phyloP scores from a whole-genome alignment of 352 stramenopile genomes.

The Globisporangium cystogenes region DNA sequence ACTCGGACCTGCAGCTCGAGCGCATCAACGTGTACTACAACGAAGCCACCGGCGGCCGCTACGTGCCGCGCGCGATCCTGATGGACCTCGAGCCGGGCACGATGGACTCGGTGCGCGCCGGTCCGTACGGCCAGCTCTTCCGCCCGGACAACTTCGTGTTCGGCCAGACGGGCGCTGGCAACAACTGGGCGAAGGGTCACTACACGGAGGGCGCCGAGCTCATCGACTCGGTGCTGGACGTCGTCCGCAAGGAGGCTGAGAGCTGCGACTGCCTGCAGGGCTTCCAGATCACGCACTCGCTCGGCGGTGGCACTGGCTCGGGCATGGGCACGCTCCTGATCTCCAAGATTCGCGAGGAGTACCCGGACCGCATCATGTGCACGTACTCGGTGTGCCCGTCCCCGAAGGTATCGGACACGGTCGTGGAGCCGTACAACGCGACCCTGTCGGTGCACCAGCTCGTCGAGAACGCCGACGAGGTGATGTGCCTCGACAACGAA shows the following conservation, averaged over 20 bases:
- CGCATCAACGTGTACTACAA: constrained; percentile 99
- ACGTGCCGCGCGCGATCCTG: constrained; percentile 97
- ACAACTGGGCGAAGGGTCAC: constrained; percentile 99
- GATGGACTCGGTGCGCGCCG: constrained; percentile 97
- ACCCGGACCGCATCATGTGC: constrained; percentile 98
- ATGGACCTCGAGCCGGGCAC: constrained; percentile 99
- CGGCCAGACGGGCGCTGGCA: constrained; percentile 96
- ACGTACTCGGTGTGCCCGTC: constrained; percentile 99
- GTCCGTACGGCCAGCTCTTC: constrained; percentile 97
- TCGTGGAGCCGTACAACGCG: constrained; percentile 99
- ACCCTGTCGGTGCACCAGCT: constrained; percentile 99
- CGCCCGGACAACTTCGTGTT: constrained; percentile 99
- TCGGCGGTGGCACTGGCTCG: constrained; percentile 98
- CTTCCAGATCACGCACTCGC: constrained; percentile 99
- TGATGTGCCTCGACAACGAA: constrained; percentile 99
- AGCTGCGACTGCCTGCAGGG: constrained; percentile 98
- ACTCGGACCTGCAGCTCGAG: constrained; percentile 96
- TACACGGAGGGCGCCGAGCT: constrained; percentile 99
- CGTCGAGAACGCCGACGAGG: constrained; percentile 99
- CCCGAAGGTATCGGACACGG: constrained; percentile 97
- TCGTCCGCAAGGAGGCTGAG: constrained; percentile 98
- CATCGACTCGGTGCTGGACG: constrained; percentile 98
- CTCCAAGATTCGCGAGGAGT: constrained; percentile 98
- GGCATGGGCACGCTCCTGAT: constrained; percentile 99
- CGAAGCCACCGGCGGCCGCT: constrained; percentile 95